Evolutionary conservation across 2,329 filamentous ascomycete genomes (phyloP).

Genomic region (Talaromyces albobiverticillius): DNA sequence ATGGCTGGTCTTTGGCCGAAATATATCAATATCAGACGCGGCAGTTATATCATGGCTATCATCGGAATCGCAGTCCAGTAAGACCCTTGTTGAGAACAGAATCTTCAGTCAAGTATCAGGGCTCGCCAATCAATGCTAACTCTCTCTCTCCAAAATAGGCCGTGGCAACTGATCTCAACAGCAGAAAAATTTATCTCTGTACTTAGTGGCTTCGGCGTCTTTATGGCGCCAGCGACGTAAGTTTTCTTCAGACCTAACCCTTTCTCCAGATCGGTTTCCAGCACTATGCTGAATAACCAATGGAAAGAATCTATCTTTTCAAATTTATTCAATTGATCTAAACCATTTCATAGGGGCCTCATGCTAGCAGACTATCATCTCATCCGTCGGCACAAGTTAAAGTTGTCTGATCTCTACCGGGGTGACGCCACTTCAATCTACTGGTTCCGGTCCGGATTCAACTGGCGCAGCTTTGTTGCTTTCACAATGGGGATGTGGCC

Average conservation of each 20-base stretch:
- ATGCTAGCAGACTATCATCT: constrained; percentile 32
- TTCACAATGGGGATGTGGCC: constrained; percentile 34
- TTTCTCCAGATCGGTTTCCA: no score
- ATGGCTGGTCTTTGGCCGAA: constrained; percentile 51
- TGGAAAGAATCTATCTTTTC: constrained; percentile 42
- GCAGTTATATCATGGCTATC: constrained; percentile 44
- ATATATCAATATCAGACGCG: constrained; percentile 57
- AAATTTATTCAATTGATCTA: constrained; percentile 46
- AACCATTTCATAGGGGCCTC: constrained; percentile 32
- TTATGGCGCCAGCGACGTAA: constrained; percentile 20
- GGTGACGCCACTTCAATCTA: constrained; percentile 36
- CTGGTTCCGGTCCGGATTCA: constrained; percentile 43
- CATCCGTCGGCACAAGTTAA: constrained; percentile 37
- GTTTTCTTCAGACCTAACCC: constrained; percentile 29
- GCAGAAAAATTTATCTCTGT: constrained; percentile 49
- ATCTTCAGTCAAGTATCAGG: not conserved
- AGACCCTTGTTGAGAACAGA: not conserved
- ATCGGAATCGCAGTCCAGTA: constrained; percentile 33
- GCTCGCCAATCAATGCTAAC: not conserved
- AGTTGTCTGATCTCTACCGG: constrained; percentile 45
- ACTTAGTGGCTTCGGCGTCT: constrained; percentile 44
- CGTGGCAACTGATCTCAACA: constrained; percentile 50
- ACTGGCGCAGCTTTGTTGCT: constrained; percentile 42
- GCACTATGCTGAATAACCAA: constrained; percentile 28
- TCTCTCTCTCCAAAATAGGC: not conserved